phyloP scores from a whole-genome alignment of 768 basidiomycete species.

The Amanita rubescens region DNA sequence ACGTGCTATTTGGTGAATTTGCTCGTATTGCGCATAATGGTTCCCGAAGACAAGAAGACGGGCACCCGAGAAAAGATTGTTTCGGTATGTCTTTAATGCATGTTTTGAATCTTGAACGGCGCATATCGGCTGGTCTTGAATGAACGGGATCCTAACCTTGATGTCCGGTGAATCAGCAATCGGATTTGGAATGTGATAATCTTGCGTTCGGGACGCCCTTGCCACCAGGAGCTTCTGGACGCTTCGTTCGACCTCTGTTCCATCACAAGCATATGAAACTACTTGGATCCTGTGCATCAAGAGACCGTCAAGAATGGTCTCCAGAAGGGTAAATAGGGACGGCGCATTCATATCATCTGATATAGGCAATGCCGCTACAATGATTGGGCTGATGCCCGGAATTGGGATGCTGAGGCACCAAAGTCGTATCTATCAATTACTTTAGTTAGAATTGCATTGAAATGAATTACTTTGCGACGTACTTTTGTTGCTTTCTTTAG shows the following conservation, averaged over 20 bases:
- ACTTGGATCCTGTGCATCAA: constrained; percentile 16
- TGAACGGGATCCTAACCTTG: neutral
- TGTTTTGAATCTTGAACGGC: constrained; percentile 29
- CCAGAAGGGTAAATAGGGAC: constrained; percentile 10
- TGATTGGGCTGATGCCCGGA: constrained; percentile 25
- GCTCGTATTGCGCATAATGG: constrained; percentile 11
- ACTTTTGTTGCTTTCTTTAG: neutral
- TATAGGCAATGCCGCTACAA: constrained; percentile 27
- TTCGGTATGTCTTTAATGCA: constrained; percentile 22
- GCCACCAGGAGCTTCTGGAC: constrained; percentile 15
- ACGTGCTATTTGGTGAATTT: constrained; percentile 15
- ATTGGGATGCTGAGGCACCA: constrained; percentile 25
- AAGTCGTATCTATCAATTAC: constrained; percentile 28
- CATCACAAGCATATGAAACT: constrained; percentile 28
- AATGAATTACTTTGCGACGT: constrained; percentile 10
- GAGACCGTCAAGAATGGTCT: constrained; percentile 19
- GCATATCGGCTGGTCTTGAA: constrained; percentile 11
- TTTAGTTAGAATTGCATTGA: no score
- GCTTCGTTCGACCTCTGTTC: constrained; percentile 23
- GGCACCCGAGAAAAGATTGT: constrained; percentile 27
- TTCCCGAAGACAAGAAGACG: constrained; percentile 20
- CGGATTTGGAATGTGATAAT: neutral
- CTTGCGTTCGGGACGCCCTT: neutral
- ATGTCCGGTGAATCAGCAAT: neutral
- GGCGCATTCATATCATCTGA: constrained; percentile 13